Evolutionary conservation across 345 rosid genomes (phyloP).

Genomic region (Dipteronia dyeriana): DNA sequence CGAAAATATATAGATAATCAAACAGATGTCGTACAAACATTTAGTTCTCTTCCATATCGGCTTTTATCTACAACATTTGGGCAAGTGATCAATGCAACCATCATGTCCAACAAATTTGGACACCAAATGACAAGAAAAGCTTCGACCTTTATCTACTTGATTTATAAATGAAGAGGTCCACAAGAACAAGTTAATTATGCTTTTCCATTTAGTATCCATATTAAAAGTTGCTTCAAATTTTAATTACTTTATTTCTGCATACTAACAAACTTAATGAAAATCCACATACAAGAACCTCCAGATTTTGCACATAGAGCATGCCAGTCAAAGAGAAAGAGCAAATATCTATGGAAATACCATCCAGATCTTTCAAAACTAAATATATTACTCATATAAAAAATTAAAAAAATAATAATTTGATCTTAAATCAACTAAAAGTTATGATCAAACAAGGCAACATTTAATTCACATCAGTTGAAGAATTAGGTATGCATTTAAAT

Average conservation of each 20-base stretch:
- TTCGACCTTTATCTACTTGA: background rate
- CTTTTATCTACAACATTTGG: background rate
- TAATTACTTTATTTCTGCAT: background rate
- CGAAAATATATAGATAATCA: background rate
- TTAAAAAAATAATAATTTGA: background rate
- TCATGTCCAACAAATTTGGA: background rate
- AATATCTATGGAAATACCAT: background rate
- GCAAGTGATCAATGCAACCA: background rate
- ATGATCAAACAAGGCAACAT: background rate
- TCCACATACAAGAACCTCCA: background rate
- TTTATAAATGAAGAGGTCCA: background rate
- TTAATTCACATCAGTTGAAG: background rate
- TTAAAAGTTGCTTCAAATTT: background rate
- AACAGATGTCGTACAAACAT: background rate
- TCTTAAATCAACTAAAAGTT: slow-evolving; percentile 2
- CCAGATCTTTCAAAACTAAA: slow-evolving; percentile 11
- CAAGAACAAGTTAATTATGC: background rate
- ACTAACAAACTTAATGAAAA: background rate
- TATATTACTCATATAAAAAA: background rate
- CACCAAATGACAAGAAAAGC: background rate
- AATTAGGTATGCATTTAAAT: background rate
- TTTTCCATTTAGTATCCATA: background rate
- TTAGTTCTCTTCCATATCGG: background rate
- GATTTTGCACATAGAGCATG: background rate
- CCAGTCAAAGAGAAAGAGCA: background rate